A percentile compares a stretch with the other conserved stretches of the same genome.
Evolutionary conservation across 2,329 filamentous ascomycete species (phyloP).

Genomic region (Cercospora sp.): DNA sequence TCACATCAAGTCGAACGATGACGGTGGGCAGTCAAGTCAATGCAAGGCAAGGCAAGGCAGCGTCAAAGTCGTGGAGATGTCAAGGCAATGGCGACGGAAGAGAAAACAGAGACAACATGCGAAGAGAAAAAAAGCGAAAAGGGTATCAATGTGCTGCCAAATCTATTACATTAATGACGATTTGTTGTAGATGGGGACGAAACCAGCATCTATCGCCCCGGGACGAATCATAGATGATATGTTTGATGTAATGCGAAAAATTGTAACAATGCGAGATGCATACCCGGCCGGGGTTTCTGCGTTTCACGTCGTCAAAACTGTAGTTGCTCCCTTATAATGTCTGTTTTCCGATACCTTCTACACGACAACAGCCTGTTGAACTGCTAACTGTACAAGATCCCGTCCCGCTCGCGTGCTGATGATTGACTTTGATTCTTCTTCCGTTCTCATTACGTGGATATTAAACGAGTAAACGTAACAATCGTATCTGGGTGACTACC

Average conservation of each 20-base stretch:
- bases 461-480: not conserved
- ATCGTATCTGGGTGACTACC: not conserved
- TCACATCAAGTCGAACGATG: not conserved
- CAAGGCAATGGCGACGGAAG: too few relatives aligned
- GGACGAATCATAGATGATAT: not conserved
- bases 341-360: not conserved
- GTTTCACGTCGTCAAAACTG: slow-evolving; percentile 8
- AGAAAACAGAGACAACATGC: too few relatives aligned
- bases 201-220: not conserved
- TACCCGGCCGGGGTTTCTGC: slow-evolving; percentile 13
- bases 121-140: not conserved
- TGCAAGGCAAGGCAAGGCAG: too few relatives aligned
- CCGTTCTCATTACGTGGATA: not conserved
- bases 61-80: too few relatives aligned
- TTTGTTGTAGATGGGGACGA: not conserved
- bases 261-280: slow-evolving; percentile 8
- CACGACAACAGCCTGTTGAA: slow-evolving; percentile 12
- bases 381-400: slow-evolving; percentile 12
- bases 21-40: not conserved
- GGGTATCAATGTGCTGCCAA: not conserved
- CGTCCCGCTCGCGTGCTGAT: not conserved
- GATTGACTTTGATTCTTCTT: not conserved
- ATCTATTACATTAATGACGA: not conserved
- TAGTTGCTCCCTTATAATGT: not conserved
- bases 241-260: not conserved